These are phyloP conservation scores for Myxozyma sirexii DNA, from an alignment of 805 yeast genomes.

Conservation along the genomic window DNA sequence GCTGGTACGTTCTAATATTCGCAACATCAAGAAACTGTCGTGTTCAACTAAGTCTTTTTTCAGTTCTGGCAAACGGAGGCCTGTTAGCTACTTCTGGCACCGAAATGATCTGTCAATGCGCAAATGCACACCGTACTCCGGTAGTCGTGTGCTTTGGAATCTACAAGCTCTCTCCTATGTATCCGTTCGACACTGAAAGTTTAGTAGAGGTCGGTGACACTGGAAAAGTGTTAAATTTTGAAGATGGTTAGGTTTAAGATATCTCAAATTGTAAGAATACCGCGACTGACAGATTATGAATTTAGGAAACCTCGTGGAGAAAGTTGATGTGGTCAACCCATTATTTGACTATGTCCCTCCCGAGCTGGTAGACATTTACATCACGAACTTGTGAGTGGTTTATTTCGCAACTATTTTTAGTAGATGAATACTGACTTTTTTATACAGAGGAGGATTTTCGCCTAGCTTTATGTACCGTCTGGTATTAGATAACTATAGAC, in stretches of 20 bases:
- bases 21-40: neutral
- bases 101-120: constrained; percentile 91
- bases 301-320: constrained; percentile 55
- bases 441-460: constrained; percentile 86
- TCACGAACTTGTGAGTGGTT: constrained; percentile 78
- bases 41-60: neutral
- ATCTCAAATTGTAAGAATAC: neutral
- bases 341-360: constrained; percentile 90
- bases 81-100: constrained; percentile 88
- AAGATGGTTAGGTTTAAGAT: constrained; percentile 52
- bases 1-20: constrained; percentile 49
- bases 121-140: constrained; percentile 93
- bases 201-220: constrained; percentile 90
- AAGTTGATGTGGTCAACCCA: constrained; percentile 83
- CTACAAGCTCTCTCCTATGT: constrained; percentile 87
- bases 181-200: constrained; percentile 84
- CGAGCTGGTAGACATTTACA: constrained; percentile 88
- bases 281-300: too few relatives aligned
- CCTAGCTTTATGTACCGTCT: constrained; percentile 95
- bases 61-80: constrained; percentile 90
- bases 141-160: constrained; percentile 94
- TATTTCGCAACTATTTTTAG: too few relatives aligned
- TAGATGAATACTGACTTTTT: too few relatives aligned
- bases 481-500: constrained; percentile 89
- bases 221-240: constrained; percentile 80